A percentile compares a stretch with the other conserved stretches of the same genome.
Evolutionary conservation across 2,329 filamentous ascomycete species (phyloP).

Genomic region (Aspergillus viridinutans): DNA sequence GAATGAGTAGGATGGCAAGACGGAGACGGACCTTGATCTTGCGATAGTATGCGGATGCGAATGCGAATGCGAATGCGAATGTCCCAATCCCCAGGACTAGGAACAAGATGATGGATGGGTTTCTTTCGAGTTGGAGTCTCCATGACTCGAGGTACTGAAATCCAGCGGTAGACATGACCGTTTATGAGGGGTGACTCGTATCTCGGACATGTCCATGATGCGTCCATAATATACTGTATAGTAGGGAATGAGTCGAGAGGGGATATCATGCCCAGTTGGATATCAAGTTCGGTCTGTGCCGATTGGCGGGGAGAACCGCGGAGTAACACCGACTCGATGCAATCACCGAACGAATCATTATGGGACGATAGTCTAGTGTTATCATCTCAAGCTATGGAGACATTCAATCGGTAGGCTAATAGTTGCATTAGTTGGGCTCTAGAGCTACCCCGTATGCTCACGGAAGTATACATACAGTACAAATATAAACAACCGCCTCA

Average conservation of each 20-base stretch:
- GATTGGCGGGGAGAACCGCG: background rate
- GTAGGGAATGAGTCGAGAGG: background rate
- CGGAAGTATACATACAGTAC: background rate
- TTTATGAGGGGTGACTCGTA: background rate
- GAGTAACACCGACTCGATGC: background rate
- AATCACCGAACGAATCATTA: background rate
- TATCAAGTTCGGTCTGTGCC: background rate
- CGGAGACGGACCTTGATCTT: background rate
- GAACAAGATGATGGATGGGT: slow-evolving; percentile 1
- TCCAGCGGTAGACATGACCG: background rate
- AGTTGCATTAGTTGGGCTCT: background rate
- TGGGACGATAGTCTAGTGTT: background rate
- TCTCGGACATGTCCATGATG: too few species aligned
- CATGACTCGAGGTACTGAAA: background rate
- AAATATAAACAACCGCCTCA: background rate
- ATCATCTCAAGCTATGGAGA: background rate
- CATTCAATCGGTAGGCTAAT: background rate
- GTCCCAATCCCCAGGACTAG: slow-evolving; percentile 4
- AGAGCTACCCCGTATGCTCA: background rate
- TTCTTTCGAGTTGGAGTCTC: slow-evolving; percentile 1
- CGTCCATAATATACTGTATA: background rate
- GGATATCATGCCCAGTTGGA: background rate
- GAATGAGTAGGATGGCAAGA: background rate
- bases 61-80: slow-evolving; percentile 4
- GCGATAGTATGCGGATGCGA: slow-evolving; percentile 7